Base-by-base conservation (phyloP, 768 basidiomycete species). In the Paxillus rubicundulus region DNA sequence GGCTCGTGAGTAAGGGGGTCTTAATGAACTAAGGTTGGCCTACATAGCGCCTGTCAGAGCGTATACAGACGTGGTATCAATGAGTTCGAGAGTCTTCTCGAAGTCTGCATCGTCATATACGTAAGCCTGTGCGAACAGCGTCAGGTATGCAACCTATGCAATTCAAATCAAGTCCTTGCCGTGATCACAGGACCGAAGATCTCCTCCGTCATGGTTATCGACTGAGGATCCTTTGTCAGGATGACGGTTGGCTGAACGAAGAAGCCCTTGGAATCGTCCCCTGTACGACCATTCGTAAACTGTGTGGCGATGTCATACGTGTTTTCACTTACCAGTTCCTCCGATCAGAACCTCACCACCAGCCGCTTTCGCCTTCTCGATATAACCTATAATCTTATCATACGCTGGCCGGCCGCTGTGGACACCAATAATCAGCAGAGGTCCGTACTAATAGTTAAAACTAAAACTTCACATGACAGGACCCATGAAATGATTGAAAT, bases 101-200 rank as follows among this genome's bases (percentile, higher is more conserved):
- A 81, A 97, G 52, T 96, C 82, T 17, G 72, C 79, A 65, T 98
- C 96, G 54, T 92, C 84, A 67, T 87, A 99, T 2, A 98, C 86
- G 71, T 82, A 98, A 52, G 89, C 81, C 87, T 91, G 48, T 16
- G 58, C 28, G 24, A 21, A n/a, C 14, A 21, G 37, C 8, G 44
- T 48, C n/a, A 33, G 56, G 54, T 9, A 9, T 44, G 28, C 14
- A 12, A 40, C 21, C 30, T 14, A 30, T 45, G 10, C 32, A 28
- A 21, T 34, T 33, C 4, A 6, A 42, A 36, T 37, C 39, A n/a
- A 61, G 75, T 45, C 57, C 36, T 56, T 63, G 91, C 92, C 33
- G 95, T 96, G 47, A 98, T 62, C 33, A 98, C 95, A 21, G 97
- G 97, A 1, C 97, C 97, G 62, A 99, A 98, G 62, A 99, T 90